phyloP scores from a whole-genome alignment of 2,329 filamentous ascomycete genomes.

The Diaporthe vaccinii region DNA sequence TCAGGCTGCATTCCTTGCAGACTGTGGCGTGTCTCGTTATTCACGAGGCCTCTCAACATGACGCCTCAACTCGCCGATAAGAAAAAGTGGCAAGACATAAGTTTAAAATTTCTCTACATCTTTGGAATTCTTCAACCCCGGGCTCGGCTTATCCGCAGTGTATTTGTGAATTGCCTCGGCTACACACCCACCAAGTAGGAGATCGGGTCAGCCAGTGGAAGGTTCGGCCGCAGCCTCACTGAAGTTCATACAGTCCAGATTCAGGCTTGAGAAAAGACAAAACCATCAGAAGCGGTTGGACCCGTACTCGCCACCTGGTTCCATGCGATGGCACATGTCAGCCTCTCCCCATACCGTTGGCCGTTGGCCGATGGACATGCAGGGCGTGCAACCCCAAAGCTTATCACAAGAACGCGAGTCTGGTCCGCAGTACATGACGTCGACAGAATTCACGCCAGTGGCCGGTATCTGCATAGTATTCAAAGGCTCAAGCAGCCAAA shows the following conservation, averaged over 20 bases:
- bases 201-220: neutral
- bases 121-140: neutral
- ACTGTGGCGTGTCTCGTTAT: neutral
- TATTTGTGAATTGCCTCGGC: neutral
- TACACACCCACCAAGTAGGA: neutral
- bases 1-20: neutral
- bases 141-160: neutral
- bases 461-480: constrained; percentile 8
- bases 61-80: too few relatives aligned
- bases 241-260: neutral
- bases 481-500: constrained; percentile 5
- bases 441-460: constrained; percentile 24
- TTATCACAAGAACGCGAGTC: constrained; percentile 11
- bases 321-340: constrained; percentile 33
- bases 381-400: constrained; percentile 18
- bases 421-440: constrained; percentile 16
- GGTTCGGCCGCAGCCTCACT: neutral
- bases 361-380: constrained; percentile 20
- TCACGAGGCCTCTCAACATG: neutral
- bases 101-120: neutral
- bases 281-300: neutral
- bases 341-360: constrained; percentile 3
- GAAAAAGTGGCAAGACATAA: neutral
- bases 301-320: neutral
- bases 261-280: neutral